Evolutionary conservation across 2,329 filamentous ascomycete genomes (phyloP).

Genomic region (Colletotrichum phormii): DNA sequence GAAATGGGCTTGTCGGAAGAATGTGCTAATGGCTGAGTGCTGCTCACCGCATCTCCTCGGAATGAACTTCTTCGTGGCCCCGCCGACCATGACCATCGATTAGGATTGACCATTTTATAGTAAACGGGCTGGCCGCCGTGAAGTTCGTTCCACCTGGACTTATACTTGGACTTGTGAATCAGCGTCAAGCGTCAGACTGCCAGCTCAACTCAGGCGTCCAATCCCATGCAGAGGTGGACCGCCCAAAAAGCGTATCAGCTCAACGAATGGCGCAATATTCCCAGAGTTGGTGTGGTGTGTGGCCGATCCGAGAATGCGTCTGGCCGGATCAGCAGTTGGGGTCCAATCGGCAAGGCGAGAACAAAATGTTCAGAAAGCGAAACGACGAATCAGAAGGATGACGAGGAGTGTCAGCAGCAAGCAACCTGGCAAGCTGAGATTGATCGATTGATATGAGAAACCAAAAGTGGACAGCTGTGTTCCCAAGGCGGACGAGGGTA

Average conservation of each 20-base stretch:
- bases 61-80: constrained; percentile 6
- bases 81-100: constrained; percentile 35
- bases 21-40: constrained; percentile 10
- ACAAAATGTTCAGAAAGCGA: not conserved
- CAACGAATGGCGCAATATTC: constrained; percentile 2
- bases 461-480: not conserved
- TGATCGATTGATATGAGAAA: not conserved
- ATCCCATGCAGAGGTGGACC: constrained; percentile 7
- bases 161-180: not conserved
- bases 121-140: not conserved
- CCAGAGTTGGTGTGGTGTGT: not conserved
- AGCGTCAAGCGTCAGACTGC: not conserved
- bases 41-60: constrained; percentile 3
- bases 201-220: not conserved
- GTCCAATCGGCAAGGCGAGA: not conserved
- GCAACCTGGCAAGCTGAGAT: not conserved
- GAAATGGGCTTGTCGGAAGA: constrained; percentile 1
- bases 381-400: constrained; percentile 19
- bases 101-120: constrained; percentile 26
- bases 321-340: not conserved
- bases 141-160: too few species aligned
- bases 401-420: constrained; percentile 6
- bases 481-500: constrained; percentile 1
- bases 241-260: constrained; percentile 14
- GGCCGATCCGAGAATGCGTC: not conserved